These are phyloP conservation scores for Xylaria sp. DNA, from an alignment of 2,329 filamentous ascomycete genomes.

Conservation along the genomic window DNA sequence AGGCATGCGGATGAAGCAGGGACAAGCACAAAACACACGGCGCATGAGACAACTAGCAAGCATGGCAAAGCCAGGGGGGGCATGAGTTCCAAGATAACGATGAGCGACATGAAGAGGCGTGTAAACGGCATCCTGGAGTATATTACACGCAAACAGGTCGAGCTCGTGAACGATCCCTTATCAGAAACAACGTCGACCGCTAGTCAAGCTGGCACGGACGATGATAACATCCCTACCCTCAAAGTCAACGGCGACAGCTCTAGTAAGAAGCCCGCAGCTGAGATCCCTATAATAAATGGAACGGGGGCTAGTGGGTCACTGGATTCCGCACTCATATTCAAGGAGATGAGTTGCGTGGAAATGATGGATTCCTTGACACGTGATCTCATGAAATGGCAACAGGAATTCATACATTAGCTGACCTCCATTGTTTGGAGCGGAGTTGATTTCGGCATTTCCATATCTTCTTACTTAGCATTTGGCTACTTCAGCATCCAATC, in stretches of 20 bases:
- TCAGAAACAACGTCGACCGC: constrained; percentile 49
- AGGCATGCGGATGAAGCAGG: constrained; percentile 54
- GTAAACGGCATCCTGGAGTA: constrained; percentile 87
- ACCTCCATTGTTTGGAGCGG: constrained; percentile 22
- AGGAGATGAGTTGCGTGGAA: constrained; percentile 76
- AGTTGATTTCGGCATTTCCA: too few species aligned
- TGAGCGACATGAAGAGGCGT: constrained; percentile 87
- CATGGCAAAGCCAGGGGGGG: constrained; percentile 60
- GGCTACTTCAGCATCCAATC: constrained; percentile 31
- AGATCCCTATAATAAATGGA: constrained; percentile 33
- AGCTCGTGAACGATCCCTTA: constrained; percentile 72
- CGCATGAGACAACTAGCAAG: constrained; percentile 52
- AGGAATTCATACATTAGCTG: constrained; percentile 60
- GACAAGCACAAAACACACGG: constrained; percentile 41
- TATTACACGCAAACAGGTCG: constrained; percentile 86
- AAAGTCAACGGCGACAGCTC: constrained; percentile 46
- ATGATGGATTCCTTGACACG: constrained; percentile 90
- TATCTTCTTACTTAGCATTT: constrained; percentile 12
- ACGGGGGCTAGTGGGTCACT: constrained; percentile 41
- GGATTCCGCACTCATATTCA: constrained; percentile 60
- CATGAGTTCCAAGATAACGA: constrained; percentile 73
- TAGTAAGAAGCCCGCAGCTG: constrained; percentile 28
- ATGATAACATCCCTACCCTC: constrained; percentile 43
- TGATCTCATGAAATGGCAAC: constrained; percentile 85
- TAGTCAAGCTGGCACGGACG: constrained; percentile 49